phyloP scores from a whole-genome alignment of 495 filamentous ascomycete species.

The Cetradonia linearis region DNA sequence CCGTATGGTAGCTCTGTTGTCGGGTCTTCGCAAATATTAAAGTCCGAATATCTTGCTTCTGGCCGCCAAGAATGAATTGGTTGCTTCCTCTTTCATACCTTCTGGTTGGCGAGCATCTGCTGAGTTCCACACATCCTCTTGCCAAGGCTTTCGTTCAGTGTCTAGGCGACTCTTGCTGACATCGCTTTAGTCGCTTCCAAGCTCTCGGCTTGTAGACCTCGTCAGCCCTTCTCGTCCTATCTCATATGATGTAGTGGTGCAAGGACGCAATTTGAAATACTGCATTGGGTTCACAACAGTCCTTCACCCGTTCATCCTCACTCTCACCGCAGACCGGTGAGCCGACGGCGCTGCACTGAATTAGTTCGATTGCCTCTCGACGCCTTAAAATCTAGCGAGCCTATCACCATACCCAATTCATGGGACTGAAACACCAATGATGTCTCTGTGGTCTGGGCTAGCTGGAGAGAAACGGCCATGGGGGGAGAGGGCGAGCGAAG shows the following conservation, averaged over 20 bases:
- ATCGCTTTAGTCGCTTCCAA: background rate
- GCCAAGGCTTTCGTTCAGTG: background rate
- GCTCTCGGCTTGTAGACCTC: background rate
- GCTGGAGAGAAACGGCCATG: background rate
- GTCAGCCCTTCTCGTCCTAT: background rate
- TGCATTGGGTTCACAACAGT: background rate
- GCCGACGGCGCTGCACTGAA: background rate
- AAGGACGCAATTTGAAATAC: background rate
- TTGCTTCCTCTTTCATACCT: background rate
- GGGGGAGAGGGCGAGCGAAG: background rate
- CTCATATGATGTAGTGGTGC: too few relatives aligned
- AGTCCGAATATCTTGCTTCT: background rate
- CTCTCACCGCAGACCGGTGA: background rate
- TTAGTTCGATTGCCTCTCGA: background rate
- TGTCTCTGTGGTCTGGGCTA: background rate
- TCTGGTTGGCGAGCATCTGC: background rate
- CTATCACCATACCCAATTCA: background rate
- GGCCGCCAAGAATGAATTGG: background rate
- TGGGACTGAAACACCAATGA: background rate
- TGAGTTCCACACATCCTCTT: background rate
- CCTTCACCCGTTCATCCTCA: background rate
- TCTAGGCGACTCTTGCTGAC: background rate
- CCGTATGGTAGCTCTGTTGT: background rate
- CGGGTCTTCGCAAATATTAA: background rate
- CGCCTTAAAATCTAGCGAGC: background rate